Conservation (phyloP, 768 basidiomycete genomes). For the Lactarius akahatsu region DNA sequence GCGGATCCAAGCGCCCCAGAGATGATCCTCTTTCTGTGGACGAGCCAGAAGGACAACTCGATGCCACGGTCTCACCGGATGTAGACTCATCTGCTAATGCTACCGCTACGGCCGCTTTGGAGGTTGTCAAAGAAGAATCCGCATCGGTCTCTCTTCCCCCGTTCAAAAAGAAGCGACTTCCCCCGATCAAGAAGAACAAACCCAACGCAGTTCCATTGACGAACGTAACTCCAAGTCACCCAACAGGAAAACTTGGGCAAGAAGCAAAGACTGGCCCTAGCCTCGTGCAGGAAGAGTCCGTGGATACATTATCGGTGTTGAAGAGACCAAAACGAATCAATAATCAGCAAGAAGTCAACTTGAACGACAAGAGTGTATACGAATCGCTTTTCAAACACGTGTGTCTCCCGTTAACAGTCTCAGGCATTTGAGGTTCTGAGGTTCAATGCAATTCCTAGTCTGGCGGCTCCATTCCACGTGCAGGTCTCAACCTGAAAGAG, state of each 20-base stretch:
- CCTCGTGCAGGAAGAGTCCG: conserved; percentile 8
- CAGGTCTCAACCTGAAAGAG: conserved; percentile 31
- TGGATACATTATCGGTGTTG: conserved; percentile 24
- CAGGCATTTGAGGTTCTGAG: background rate
- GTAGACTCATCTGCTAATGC: conserved; percentile 13
- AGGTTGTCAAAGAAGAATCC: conserved; percentile 24
- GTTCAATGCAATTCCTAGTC: conserved; percentile 20
- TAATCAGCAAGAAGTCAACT: conserved; percentile 29
- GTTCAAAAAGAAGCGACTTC: conserved; percentile 30
- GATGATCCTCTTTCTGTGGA: conserved; percentile 21
- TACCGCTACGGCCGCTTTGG: conserved; percentile 9
- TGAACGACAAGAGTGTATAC: conserved; percentile 30
- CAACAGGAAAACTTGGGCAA: conserved; percentile 10
- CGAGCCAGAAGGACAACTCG: conserved; percentile 19
- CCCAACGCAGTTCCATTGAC: conserved; percentile 14
- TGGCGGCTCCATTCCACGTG: conserved; percentile 28
- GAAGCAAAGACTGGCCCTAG: conserved; percentile 13
- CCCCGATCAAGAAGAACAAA: conserved; percentile 29
- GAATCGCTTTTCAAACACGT: conserved; percentile 31
- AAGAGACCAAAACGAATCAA: conserved; percentile 27
- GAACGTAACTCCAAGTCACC: conserved; percentile 6
- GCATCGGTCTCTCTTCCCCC: conserved; percentile 24
- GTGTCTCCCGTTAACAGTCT: conserved; percentile 15
- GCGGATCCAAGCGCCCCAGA: conserved; percentile 22
- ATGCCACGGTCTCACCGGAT: conserved; percentile 15